Conservation (phyloP, 768 basidiomycete species). For the Cyclocybe cylindracea region DNA sequence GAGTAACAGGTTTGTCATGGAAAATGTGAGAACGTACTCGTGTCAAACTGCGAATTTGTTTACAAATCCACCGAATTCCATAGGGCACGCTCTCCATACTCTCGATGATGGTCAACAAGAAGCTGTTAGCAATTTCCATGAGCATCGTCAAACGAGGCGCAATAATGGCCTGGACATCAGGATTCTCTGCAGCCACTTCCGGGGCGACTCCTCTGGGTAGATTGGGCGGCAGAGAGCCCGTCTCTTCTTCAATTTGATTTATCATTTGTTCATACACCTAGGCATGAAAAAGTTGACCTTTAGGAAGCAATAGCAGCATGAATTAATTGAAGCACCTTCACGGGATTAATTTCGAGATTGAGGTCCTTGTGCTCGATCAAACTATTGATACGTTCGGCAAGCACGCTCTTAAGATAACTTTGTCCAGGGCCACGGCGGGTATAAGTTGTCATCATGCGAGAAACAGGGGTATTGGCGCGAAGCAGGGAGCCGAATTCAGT, state of each 20-base stretch:
- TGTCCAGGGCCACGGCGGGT: slow-evolving; percentile 98
- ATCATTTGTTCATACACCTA: slow-evolving; percentile 99
- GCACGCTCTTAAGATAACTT: slow-evolving; percentile 95
- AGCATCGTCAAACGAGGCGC: slow-evolving; percentile 97
- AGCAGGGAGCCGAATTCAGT: slow-evolving; percentile 99
- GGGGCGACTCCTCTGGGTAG: slow-evolving; percentile 92
- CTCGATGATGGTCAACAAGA: slow-evolving; percentile 96
- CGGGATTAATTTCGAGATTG: slow-evolving; percentile 98
- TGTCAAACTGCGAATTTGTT: slow-evolving; percentile 96
- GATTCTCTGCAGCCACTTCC: slow-evolving; percentile 91
- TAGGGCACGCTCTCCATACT: slow-evolving; percentile 99
- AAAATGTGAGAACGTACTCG: slow-evolving; percentile 55
- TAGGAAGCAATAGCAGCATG: neutral
- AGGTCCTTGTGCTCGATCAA: slow-evolving; percentile 99
- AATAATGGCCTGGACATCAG: slow-evolving; percentile 97
- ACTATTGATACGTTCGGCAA: slow-evolving; percentile 98
- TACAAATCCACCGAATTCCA: slow-evolving; percentile 99
- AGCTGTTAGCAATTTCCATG: slow-evolving; percentile 99
- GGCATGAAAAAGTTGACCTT: neutral
- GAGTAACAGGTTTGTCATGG: neutral
- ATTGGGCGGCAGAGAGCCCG: slow-evolving; percentile 86
- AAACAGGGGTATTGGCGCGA: slow-evolving; percentile 98
- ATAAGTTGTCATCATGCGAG: slow-evolving; percentile 99
- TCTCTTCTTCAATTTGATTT: slow-evolving; percentile 97
- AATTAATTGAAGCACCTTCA: slow-evolving; percentile 63